Evolutionary conservation across 139 green algal genomes (phyloP).

Genomic region (Pycnococcus provasolii): DNA sequence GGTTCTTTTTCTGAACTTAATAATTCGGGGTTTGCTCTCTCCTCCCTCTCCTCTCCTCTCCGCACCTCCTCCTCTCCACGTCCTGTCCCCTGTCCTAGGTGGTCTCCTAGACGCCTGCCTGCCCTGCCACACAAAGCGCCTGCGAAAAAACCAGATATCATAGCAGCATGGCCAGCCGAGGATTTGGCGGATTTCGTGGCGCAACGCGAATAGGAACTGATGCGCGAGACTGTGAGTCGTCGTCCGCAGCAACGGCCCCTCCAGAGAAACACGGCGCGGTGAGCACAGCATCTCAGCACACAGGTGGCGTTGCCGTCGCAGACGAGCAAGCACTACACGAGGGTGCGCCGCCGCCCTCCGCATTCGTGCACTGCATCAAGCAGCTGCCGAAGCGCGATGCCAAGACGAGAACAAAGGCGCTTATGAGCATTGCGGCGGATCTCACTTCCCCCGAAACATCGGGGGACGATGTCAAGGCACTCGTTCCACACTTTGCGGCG

Average conservation of each 20-base stretch:
- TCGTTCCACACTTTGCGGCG: not conserved
- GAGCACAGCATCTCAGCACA: too few species aligned
- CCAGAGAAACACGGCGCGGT: too few species aligned
- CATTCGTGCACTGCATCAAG: not conserved
- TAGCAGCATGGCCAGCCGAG: not conserved
- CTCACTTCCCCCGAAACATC: not conserved
- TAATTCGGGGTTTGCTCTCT: not conserved
- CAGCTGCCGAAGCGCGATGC: not conserved
- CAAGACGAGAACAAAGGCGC: not conserved
- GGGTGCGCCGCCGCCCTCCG: not conserved
- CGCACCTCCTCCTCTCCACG: slow-evolving; percentile 1
- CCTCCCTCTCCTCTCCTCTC: not conserved
- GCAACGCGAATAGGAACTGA: not conserved
- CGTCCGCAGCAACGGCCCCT: too few species aligned
- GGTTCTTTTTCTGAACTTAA: too few species aligned
- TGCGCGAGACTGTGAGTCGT: not conserved
- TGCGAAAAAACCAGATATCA: not conserved
- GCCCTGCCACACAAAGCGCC: too few species aligned
- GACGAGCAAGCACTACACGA: not conserved
- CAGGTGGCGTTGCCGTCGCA: too few species aligned
- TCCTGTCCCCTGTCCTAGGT: not conserved
- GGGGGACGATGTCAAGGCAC: not conserved
- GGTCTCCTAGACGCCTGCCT: too few species aligned
- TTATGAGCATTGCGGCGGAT: too few species aligned
- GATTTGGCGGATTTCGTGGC: not conserved